Evolutionary conservation across 164 flowering plant genomes (phyloP).

Genomic region (Cinnamomum micranthum): DNA sequence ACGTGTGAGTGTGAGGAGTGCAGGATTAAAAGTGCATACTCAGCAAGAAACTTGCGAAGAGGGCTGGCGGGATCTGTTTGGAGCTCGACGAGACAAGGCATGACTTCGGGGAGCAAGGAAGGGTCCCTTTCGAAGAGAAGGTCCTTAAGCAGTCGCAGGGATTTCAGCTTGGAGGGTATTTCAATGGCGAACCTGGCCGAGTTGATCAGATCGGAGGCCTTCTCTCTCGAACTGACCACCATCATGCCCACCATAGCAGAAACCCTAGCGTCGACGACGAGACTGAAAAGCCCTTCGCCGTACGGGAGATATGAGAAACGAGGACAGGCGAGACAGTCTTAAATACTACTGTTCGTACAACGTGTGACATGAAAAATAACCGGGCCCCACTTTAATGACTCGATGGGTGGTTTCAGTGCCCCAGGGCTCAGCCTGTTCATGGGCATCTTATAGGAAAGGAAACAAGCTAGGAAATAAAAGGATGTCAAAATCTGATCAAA

Average conservation of each 20-base stretch:
- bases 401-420: too few relatives aligned
- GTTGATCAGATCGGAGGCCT: conserved; percentile 37
- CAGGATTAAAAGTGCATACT: conserved; percentile 29
- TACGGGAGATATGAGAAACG: too few relatives aligned
- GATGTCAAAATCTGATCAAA: too few relatives aligned
- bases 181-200: conserved; percentile 44
- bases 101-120: conserved; percentile 41
- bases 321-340: too few relatives aligned
- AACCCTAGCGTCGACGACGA: too few relatives aligned
- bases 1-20: background rate
- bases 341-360: too few relatives aligned
- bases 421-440: too few relatives aligned
- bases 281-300: too few relatives aligned
- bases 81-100: conserved; percentile 56
- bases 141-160: conserved; percentile 40
- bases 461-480: too few relatives aligned
- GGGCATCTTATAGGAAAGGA: too few relatives aligned
- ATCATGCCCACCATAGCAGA: conserved; percentile 51
- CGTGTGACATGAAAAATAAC: too few relatives aligned
- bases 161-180: conserved; percentile 54
- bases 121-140: conserved; percentile 35
- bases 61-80: conserved; percentile 57
- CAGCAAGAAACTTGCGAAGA: conserved; percentile 58
- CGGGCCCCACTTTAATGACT: too few relatives aligned
- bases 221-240: conserved; percentile 38